Evolutionary conservation across 495 filamentous ascomycete species (phyloP), one percentile per base, ranked within the genome.

Genomic region (Penicillium fimorum): DNA sequence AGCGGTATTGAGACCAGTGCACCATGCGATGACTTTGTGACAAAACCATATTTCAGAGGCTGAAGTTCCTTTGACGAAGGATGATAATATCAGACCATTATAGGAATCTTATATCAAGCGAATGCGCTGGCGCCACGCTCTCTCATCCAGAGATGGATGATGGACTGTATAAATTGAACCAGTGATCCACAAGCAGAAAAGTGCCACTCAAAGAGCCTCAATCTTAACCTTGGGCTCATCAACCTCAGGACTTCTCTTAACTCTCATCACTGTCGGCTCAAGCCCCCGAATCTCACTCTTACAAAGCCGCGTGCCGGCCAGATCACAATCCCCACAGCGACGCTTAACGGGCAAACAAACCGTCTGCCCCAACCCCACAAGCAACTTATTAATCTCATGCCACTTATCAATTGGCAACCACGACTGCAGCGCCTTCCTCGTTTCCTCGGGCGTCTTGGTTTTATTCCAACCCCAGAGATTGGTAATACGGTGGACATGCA

Each of bases 401-500:
- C 94, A 96, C 65, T 83, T 84, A 22, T 96, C 91, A 57, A 72
- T 78, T 8, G 93, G 92, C 57, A 97, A 72, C 92, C 93, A 97
- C 1, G 77, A 76, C 79, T 97, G 81, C 56, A 98, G 70, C 33
- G 86, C 83, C 38, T 75, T 65, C 33, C 94, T 80, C 27, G 94
- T 97, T 62, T 91, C 90, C 75, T 97, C 93, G 0, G 93, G 93
- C 8, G 72, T 87, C 60, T 85, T 89, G 0, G 90, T 92, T 56
- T 84, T 85, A 67, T 93, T 79, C 94, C 94, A 98, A 8, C 89
- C 88, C 94, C 93, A 97, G 25, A 96, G 75, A 75, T 98, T 98
- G 43, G 92, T 92, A 64, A 98, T 96, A 29, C 94, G 86, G 70
- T 97, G 84, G 18, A 87, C 84, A 60, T 87, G 84, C 7, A 86